A percentile compares a stretch with the other conserved stretches of the same genome.
phyloP scores from a whole-genome alignment of 2,329 filamentous ascomycete species.

The Colletotrichum sp. region DNA sequence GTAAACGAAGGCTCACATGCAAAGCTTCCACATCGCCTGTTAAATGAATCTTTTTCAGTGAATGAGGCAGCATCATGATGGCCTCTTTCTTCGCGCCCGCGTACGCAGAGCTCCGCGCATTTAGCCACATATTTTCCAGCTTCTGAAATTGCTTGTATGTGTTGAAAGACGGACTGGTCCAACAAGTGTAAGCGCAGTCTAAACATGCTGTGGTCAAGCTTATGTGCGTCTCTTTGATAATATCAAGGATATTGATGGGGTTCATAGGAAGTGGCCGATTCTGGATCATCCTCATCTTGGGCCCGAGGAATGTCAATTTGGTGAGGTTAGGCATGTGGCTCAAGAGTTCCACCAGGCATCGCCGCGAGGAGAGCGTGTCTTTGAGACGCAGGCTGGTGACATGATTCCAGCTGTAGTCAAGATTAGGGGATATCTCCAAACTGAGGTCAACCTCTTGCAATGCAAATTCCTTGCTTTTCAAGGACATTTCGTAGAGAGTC shows the following conservation, averaged over 20 bases:
- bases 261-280: background rate
- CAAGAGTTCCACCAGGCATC: accelerated
- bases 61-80: background rate
- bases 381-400: background rate
- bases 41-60: background rate
- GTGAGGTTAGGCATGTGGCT: background rate
- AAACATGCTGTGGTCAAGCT: background rate
- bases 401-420: background rate
- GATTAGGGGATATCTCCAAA: too few relatives aligned
- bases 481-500: background rate
- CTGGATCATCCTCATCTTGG: background rate
- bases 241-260: background rate
- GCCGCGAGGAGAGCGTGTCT: background rate
- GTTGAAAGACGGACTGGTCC: background rate
- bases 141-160: background rate
- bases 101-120: background rate
- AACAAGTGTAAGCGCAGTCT: background rate
- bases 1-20: background rate
- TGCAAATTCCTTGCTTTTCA: background rate
- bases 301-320: background rate
- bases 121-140: background rate
- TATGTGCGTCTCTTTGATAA: background rate
- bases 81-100: background rate
- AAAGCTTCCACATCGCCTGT: background rate
- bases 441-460: background rate